phyloP scores from a whole-genome alignment of 2,329 filamentous ascomycete genomes.

The Amauroascus verrucosus region DNA sequence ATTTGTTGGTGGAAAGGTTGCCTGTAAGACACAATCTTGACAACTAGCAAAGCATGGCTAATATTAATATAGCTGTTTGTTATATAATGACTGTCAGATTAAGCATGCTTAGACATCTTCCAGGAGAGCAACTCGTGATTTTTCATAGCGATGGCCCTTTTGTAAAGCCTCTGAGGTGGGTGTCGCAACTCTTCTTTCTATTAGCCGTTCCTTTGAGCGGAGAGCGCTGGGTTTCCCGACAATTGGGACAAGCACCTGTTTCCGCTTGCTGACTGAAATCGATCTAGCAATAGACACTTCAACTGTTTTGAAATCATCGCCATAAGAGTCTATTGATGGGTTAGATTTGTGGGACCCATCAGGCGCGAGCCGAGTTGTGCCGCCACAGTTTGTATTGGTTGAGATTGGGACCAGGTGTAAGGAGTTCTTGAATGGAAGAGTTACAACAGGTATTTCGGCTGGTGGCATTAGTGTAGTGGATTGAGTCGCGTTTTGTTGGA shows the following conservation, averaged over 20 bases:
- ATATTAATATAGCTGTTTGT: no score
- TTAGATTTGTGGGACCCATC: constrained; percentile 5
- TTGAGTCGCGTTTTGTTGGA: neutral
- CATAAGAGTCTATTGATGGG: constrained; percentile 12
- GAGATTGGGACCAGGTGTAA: neutral
- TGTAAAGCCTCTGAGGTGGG: constrained; percentile 25
- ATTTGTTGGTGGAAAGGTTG: no score
- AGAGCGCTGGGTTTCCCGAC: constrained; percentile 18
- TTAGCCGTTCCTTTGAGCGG: constrained; percentile 23
- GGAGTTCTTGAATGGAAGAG: constrained; percentile 1
- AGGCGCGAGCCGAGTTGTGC: neutral
- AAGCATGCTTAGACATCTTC: constrained; percentile 18
- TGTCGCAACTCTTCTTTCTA: constrained; percentile 20
- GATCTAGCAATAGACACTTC: constrained; percentile 34
- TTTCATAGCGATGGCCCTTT: constrained; percentile 18
- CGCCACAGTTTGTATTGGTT: neutral
- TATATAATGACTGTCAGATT: no score
- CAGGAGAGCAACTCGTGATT: constrained; percentile 16
- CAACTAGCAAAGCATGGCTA: no score
- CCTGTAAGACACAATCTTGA: no score
- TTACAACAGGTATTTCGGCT: neutral
- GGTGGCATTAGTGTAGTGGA: neutral
- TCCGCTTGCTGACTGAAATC: constrained; percentile 29
- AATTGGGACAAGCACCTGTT: constrained; percentile 31
- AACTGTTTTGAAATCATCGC: constrained; percentile 18